phyloP scores from a whole-genome alignment of 768 basidiomycete genomes.

The Lentinula boryana region DNA sequence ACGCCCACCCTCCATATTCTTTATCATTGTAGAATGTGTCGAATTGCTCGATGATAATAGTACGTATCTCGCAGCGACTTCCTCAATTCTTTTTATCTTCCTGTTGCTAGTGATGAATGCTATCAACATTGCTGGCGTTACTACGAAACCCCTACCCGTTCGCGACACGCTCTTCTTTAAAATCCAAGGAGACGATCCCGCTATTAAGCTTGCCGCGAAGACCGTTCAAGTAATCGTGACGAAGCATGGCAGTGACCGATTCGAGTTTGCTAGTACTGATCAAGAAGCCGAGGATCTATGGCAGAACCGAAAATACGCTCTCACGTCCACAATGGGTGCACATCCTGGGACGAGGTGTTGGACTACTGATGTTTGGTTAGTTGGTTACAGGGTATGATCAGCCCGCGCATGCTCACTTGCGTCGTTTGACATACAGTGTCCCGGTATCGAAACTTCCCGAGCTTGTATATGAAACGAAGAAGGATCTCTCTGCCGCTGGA shows the following conservation, averaged over 20 bases:
- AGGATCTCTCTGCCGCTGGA: slow-evolving; percentile 58
- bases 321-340: slow-evolving; percentile 50
- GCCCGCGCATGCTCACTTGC: background rate
- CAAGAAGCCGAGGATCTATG: slow-evolving; percentile 75
- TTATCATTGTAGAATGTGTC: slow-evolving; percentile 59
- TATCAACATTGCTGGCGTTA: slow-evolving; percentile 60
- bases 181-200: slow-evolving; percentile 68
- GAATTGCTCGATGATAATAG: slow-evolving; percentile 80
- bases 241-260: slow-evolving; percentile 60
- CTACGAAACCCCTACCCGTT: slow-evolving; percentile 57
- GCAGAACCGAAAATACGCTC: slow-evolving; percentile 81
- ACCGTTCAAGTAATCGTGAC: slow-evolving; percentile 56
- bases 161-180: slow-evolving; percentile 88
- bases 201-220: slow-evolving; percentile 52
- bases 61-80: slow-evolving; percentile 15
- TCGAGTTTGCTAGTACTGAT: slow-evolving; percentile 69
- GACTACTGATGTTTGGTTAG: slow-evolving; percentile 89
- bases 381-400: slow-evolving; percentile 2
- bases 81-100: background rate
- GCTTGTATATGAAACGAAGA: slow-evolving; percentile 72
- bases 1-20: too few relatives aligned
- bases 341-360: slow-evolving; percentile 63
- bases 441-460: slow-evolving; percentile 66
- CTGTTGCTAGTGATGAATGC: slow-evolving; percentile 63
- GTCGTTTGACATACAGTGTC: slow-evolving; percentile 34